phyloP scores from a whole-genome alignment of 768 basidiomycete genomes.

The Fomitopsis serialis region DNA sequence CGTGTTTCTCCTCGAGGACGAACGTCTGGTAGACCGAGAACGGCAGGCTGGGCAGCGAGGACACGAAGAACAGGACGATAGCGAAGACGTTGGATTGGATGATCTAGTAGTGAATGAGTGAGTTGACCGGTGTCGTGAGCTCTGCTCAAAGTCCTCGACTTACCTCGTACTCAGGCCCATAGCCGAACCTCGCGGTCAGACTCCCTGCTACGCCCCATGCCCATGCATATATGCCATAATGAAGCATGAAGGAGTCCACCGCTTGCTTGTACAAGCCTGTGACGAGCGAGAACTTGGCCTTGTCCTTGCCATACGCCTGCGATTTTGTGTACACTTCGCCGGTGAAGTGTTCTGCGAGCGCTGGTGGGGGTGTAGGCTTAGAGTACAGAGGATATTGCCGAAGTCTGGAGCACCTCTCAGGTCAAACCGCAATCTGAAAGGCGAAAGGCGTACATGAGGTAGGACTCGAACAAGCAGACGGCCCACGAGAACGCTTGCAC shows the following conservation, averaged over 20 bases:
- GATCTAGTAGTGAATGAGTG: constrained; percentile 49
- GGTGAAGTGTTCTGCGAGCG: constrained; percentile 64
- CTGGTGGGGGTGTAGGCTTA: constrained; percentile 64
- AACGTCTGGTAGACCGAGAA: constrained; percentile 85
- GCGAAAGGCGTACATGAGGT: constrained; percentile 59
- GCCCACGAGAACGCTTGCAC: constrained; percentile 76
- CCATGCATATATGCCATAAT: constrained; percentile 78
- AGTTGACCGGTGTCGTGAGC: neutral
- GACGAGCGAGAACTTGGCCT: constrained; percentile 76
- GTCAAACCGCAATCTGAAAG: neutral
- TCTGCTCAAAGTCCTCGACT: constrained; percentile 9
- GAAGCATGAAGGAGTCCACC: constrained; percentile 64
- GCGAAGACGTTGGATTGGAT: constrained; percentile 78
- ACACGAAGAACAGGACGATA: constrained; percentile 57
- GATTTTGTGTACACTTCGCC: constrained; percentile 78
- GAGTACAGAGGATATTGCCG: constrained; percentile 87
- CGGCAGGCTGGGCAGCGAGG: constrained; percentile 68
- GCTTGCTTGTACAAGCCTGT: constrained; percentile 71
- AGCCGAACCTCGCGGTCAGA: constrained; percentile 48
- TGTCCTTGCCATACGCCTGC: constrained; percentile 87
- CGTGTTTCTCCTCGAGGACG: constrained; percentile 90
- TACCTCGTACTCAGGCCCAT: constrained; percentile 71
- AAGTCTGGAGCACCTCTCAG: constrained; percentile 29
- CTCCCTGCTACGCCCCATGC: constrained; percentile 66
- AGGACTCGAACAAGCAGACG: constrained; percentile 82